Base-by-base conservation (phyloP, 1,284 basidiomycete genomes). In the Sporisorium sorghi region DNA sequence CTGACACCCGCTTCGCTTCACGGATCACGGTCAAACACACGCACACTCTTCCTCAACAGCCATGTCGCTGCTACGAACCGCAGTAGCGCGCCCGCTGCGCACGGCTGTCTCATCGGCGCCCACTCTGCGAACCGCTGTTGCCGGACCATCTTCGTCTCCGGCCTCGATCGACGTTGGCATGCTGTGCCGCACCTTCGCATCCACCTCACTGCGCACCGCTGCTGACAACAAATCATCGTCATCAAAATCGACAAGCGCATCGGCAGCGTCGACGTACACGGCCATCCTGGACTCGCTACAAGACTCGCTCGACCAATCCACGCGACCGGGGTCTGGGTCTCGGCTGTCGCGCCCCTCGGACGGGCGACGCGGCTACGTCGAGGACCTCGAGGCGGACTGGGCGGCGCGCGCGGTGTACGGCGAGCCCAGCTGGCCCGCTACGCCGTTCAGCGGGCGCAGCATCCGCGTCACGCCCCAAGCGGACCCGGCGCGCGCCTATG, bases 381-480 rank as follows among this genome's bases (percentile, higher is more conserved):
- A 63, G 14, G 67, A 74, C n/a, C 59, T 74, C 30, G 72, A 74
- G 32, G 63, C 62, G 10, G 67, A 67, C 6, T 74, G 72, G 72
- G 42, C 65, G 17, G 24, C 7, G 7, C 62, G 72, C 12, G 52
- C 59, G 4, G 63, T 70, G 9, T 67, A 70, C 42, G 73, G 73
- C 17, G 73, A 75, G 26, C 50, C 57, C 0, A 58, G 56, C 9
- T 75, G 73, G 73, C 73, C 73, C 21, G 64, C 64, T 28, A 64
- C 64, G 2, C 73, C 73, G 17, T 68, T 63, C 58, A 64, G 60
- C 24, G 73, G 73, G 3, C 43, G 73, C 10, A 67, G 63, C 55
- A 62, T 75, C 19, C 35, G 58, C 14, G 58, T 75, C 8, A 64
- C 57, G 0, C 55, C 67, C 0, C 59, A 61, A 35, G 44, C 63